A percentile compares a stretch with the other conserved stretches of the same genome.
phyloP scores from a whole-genome alignment of 1,284 basidiomycete genomes.

The Grifola frondosa region DNA sequence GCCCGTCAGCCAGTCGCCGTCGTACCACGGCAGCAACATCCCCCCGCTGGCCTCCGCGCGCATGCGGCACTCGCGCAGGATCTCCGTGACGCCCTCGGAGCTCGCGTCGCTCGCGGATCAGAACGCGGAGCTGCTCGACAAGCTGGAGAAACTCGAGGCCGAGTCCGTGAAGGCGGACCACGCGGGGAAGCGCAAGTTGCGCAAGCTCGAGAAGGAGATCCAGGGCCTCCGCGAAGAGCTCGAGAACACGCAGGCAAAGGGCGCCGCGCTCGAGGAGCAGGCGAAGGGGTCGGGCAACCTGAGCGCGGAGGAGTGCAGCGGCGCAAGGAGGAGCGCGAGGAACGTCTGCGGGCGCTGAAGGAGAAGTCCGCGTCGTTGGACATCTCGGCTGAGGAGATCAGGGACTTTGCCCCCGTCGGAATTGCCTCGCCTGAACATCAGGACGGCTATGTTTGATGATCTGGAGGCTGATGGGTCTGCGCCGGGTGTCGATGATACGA shows the following conservation, averaged over 20 bases:
- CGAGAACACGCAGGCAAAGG: constrained; percentile 65
- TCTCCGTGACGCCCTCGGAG: constrained; percentile 69
- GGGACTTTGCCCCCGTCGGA: constrained; percentile 56
- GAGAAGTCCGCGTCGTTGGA: constrained; percentile 36
- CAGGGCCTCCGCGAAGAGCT: constrained; percentile 66
- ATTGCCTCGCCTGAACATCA: constrained; percentile 22
- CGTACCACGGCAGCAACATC: constrained; percentile 33
- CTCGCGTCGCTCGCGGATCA: constrained; percentile 73
- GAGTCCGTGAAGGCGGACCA: constrained; percentile 69
- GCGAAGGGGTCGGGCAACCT: constrained; percentile 43
- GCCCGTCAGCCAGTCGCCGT: constrained; percentile 22
- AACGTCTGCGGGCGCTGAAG: constrained; percentile 46
- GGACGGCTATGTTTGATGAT: no score
- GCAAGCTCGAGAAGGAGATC: constrained; percentile 77
- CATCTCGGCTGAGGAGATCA: constrained; percentile 16
- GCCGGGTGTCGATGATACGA: no score
- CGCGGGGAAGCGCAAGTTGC: constrained; percentile 64
- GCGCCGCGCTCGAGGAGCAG: constrained; percentile 68
- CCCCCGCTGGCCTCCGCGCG: constrained; percentile 28
- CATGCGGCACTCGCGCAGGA: constrained; percentile 46
- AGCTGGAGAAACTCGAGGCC: constrained; percentile 71
- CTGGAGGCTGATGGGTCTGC: no score
- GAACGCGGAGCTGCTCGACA: constrained; percentile 74
- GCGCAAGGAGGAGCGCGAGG: constrained; percentile 57
- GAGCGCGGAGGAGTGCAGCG: constrained; percentile 32